Evolutionary conservation across 352 stramenopile species (phyloP).

Genomic region (Saprolegnia diclina): DNA sequence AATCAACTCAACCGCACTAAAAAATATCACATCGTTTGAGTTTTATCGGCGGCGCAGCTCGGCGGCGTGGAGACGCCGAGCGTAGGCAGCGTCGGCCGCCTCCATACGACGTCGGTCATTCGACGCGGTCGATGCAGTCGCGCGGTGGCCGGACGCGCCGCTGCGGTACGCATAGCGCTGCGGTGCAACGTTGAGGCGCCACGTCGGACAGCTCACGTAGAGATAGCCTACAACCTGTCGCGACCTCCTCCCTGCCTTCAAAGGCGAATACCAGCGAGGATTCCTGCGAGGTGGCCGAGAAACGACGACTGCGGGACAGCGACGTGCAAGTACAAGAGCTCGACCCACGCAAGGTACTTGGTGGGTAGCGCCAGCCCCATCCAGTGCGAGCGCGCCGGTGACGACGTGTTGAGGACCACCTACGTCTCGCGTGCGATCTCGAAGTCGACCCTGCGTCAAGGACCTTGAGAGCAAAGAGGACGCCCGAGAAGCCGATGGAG

Average conservation of each 20-base stretch:
- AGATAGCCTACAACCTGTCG: constrained; percentile 13
- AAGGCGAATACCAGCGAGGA: constrained; percentile 54
- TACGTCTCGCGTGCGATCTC: constrained; percentile 13
- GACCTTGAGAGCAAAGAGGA: constrained; percentile 78
- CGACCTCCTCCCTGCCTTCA: not conserved
- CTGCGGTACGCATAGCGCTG: not conserved
- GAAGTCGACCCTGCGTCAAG: not conserved
- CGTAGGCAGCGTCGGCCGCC: constrained; percentile 12
- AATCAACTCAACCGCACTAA: not conserved
- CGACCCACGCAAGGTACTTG: constrained; percentile 84
- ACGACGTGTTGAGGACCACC: constrained; percentile 56
- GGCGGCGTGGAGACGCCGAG: constrained; percentile 15
- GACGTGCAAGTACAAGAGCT: constrained; percentile 79
- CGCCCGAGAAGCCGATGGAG: constrained; percentile 68
- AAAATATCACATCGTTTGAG: not conserved
- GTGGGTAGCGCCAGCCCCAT: constrained; percentile 74
- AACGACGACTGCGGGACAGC: constrained; percentile 78
- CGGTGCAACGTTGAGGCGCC: not conserved
- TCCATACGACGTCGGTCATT: not conserved
- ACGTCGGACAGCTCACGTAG: constrained; percentile 17
- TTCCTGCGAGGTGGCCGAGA: constrained; percentile 71
- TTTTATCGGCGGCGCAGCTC: constrained; percentile 15
- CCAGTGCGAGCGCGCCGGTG: constrained; percentile 50
- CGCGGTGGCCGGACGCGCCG: not conserved
- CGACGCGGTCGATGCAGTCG: not conserved